phyloP scores from a whole-genome alignment of 2,329 filamentous ascomycete species.

The Elsinoe perseae region DNA sequence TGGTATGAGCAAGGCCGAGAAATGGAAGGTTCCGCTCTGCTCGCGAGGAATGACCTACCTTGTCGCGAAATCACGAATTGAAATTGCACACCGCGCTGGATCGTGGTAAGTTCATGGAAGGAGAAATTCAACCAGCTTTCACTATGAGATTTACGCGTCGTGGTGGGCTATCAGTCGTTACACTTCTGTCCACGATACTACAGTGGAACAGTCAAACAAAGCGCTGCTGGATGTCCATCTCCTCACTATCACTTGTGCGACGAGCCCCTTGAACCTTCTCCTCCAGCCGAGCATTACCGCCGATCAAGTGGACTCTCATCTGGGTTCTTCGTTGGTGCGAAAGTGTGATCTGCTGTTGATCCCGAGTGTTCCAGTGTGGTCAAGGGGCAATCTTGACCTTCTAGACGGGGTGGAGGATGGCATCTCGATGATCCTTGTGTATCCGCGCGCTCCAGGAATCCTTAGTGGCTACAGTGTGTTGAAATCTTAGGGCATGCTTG shows the following conservation, averaged over 20 bases:
- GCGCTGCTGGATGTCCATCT: too few species aligned
- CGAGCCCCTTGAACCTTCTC: too few species aligned
- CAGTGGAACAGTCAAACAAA: too few species aligned
- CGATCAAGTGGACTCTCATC: background rate
- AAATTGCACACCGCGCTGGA: background rate
- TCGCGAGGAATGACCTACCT: background rate
- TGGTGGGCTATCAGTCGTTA: too few species aligned
- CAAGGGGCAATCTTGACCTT: background rate
- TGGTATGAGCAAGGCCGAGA: too few species aligned
- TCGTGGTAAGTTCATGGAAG: background rate
- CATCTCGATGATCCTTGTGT: background rate
- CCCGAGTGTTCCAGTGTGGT: background rate
- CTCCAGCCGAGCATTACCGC: background rate
- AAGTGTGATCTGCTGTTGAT: background rate
- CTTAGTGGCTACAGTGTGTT: background rate
- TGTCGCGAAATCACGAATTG: background rate
- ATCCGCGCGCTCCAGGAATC: background rate
- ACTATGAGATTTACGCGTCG: background rate
- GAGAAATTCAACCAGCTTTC: background rate
- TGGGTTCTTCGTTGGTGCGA: background rate
- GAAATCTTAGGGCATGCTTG: too few species aligned
- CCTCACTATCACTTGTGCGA: too few species aligned
- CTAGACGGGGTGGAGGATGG: background rate
- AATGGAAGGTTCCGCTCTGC: background rate
- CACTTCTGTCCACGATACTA: too few species aligned